Evolutionary conservation across 73 alveolate genomes (phyloP), one percentile per base, ranked within the genome.

Genomic region (Stentor roeselii): DNA sequence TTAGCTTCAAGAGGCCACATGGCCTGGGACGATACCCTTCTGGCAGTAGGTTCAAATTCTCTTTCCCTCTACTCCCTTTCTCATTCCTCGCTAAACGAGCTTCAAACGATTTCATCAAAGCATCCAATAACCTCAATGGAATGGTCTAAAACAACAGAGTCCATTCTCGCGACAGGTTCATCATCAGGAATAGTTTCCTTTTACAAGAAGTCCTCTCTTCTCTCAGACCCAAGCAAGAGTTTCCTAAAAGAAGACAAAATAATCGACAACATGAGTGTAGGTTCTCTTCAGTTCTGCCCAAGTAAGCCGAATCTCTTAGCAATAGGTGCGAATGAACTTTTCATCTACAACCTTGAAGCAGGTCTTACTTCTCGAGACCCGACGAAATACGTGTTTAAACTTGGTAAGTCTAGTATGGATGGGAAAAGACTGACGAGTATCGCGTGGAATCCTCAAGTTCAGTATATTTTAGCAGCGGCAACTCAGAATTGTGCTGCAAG

Each of bases 401-500:
- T 87, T 75, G 74, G 96, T 82, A 75, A 89, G 76, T 78, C 89
- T 2, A 87, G 85, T 80, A 88, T 84, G 74, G 84, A 95, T 50
- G 97, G 94, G 39, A 87, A 92, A 42, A 35, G 85, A 27, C 88
- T 95, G 38, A 91, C 97, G 4, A 50, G 95, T 2, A 85, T 95
- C 75, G 74, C 95, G 59, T 95, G 99, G 99, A 95, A 95, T 76
- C 90, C 88, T 75, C 89, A 83, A 37, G 97, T 95, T 37, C 91
- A 92, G 67, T 94, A 93, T 87, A 93, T 95, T 61, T 90, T 95
- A 15, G 99, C 99, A 3, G 92, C 97, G 15, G 97, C 97, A 15
- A 82, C 92, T 30, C 85, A 89, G 76, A 89, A 93, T 87, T 97
- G 99, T 2, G 80, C 82, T 60, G 90, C 95, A 0, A 95, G 75